Base-by-base conservation (phyloP, 352 stramenopile genomes). In the Phytophthora ramorum region DNA sequence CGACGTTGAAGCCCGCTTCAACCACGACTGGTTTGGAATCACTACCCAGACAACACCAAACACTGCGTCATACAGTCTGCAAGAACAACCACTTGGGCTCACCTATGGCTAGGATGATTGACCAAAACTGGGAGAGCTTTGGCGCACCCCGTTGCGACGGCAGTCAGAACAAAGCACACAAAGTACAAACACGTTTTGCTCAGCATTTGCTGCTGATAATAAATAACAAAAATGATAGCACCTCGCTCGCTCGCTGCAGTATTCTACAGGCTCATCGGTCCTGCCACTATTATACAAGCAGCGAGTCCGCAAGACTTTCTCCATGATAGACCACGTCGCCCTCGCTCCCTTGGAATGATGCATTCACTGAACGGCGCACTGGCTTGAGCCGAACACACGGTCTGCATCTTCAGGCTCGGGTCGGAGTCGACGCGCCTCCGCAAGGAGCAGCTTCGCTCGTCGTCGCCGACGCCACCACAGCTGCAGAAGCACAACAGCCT, bases 381-480 rank as follows among this genome's bases (percentile, higher is more conserved):
- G 65, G 8, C 70, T 55, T 8, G 66, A 58, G 8, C 51, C 46
- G 49, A 63, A 71, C 41, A 56, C 66, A 30, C 53, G 58, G 19
- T 79, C 68, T 10, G 35, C 24, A 19, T 70, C 40, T 10, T 75
- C 75, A 26, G 73, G 49, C 37, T 85, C 73, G 7, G 87, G 87
- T 20, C 83, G 79, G 43, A 93, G 71, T 0, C 84, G 79, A 20
- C 89, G 64, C 9, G 85, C 87, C 55, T 92, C 84, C 6, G 77
- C 76, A 41, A 84, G 75, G 38, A 94, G 61, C 22, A 89, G 62
- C 8, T 79, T 77, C 6, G 86, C 87, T 50, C 82, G 83, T 37
- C 81, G 85, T 35, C 81, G 81, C 4, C 88, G 82, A 14, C 88
- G 83, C 88, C 88, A 96, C 88, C 88, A 96, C 14, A 93, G 76